phyloP scores from a whole-genome alignment of 2,329 filamentous ascomycete species.

The Apiospora sp. region DNA sequence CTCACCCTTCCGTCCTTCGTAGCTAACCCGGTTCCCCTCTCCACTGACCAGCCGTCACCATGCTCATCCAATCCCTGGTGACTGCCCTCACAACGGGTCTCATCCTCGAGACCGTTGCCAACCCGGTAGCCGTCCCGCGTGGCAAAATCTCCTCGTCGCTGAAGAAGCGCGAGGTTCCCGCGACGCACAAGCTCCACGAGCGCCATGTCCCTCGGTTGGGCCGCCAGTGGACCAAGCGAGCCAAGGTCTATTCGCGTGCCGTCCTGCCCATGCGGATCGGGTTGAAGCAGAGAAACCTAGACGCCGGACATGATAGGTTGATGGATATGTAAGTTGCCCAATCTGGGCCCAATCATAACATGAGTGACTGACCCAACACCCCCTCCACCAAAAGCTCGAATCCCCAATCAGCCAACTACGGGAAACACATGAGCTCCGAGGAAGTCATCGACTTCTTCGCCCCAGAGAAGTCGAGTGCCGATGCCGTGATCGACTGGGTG shows the following conservation, averaged over 20 bases:
- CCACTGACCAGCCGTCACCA: slow-evolving; percentile 21
- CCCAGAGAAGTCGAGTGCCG: slow-evolving; percentile 42
- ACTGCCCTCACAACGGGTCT: slow-evolving; percentile 33
- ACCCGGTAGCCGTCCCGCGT: slow-evolving; percentile 25
- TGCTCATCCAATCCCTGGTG: slow-evolving; percentile 33
- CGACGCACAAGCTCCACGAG: slow-evolving; percentile 43
- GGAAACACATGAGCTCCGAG: slow-evolving; percentile 47
- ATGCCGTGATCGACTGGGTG: slow-evolving; percentile 44
- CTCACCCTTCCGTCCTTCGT: background rate
- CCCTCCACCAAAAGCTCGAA: slow-evolving; percentile 33
- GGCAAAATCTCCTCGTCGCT: background rate
- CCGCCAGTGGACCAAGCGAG: slow-evolving; percentile 37
- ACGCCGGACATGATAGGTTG: slow-evolving; percentile 41
- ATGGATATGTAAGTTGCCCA: slow-evolving; percentile 40
- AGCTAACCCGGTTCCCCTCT: background rate
- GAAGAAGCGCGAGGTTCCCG: slow-evolving; percentile 33
- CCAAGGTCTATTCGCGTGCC: slow-evolving; percentile 35
- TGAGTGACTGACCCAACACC: background rate
- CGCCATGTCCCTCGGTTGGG: slow-evolving; percentile 39
- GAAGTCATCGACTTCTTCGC: slow-evolving; percentile 49
- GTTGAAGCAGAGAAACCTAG: slow-evolving; percentile 41
- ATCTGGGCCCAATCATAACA: background rate
- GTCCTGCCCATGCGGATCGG: slow-evolving; percentile 45
- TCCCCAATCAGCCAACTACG: slow-evolving; percentile 42
- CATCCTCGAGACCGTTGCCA: slow-evolving; percentile 32